Conservation (phyloP, 2,329 filamentous ascomycete genomes). For the Cercospora janseana region DNA sequence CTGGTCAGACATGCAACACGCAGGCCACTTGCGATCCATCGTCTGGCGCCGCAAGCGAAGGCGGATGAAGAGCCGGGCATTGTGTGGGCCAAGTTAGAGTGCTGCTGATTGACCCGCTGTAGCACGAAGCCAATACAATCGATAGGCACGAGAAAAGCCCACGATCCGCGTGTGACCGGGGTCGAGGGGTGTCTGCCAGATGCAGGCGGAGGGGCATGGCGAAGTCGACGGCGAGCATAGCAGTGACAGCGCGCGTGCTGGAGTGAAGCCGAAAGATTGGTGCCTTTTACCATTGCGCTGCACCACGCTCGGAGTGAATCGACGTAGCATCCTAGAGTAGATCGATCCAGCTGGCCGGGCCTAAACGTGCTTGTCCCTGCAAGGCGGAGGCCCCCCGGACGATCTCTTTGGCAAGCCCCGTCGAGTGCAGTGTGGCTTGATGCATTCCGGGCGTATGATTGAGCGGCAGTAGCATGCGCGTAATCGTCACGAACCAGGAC, state of each 20-base stretch:
- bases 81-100: conserved; percentile 11
- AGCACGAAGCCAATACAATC: conserved; percentile 15
- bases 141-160: conserved; percentile 17
- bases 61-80: conserved; percentile 16
- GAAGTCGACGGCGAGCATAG: not conserved
- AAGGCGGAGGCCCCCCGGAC: conserved; percentile 14
- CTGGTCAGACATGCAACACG: conserved; percentile 11
- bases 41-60: conserved; percentile 16
- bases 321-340: conserved; percentile 17
- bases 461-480: conserved; percentile 1
- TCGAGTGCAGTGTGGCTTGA: conserved; percentile 17
- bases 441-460: conserved; percentile 12
- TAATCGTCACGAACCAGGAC: conserved; percentile 13
- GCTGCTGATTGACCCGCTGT: conserved; percentile 8
- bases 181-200: conserved; percentile 12
- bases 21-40: conserved; percentile 10
- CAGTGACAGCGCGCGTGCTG: not conserved
- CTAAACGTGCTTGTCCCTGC: conserved; percentile 22
- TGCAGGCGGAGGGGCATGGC: conserved; percentile 11
- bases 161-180: conserved; percentile 18
- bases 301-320: conserved; percentile 12
- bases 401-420: conserved; percentile 24
- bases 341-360: conserved; percentile 23
- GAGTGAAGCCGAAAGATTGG: conserved; percentile 11
- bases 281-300: conserved; percentile 9